phyloP scores from a whole-genome alignment of 345 rosid species.

The Gossypium herbaceum region DNA sequence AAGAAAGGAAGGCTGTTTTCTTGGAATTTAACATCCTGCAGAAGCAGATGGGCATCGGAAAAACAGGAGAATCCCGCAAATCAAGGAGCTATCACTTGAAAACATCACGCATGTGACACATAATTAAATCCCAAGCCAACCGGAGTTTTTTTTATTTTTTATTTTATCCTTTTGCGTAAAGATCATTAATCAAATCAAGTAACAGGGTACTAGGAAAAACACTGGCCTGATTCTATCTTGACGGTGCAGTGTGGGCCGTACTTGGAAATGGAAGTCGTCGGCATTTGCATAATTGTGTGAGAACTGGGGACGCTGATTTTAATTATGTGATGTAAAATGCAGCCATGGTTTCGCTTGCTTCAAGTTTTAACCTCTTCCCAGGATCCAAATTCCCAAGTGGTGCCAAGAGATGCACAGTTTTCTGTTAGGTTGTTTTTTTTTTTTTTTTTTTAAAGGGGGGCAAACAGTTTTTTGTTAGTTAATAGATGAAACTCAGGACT shows the following conservation, averaged over 20 bases:
- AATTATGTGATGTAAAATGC: conserved; percentile 2
- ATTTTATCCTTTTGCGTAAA: neutral
- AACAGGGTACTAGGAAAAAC: neutral
- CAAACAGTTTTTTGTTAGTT: too few species aligned
- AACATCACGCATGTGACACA: neutral
- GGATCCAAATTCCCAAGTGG: neutral
- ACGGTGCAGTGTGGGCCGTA: conserved; percentile 2
- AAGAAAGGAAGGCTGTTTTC: conserved; percentile 1
- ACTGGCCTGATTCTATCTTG: neutral
- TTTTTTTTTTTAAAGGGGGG: too few species aligned
- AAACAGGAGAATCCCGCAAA: conserved; percentile 17
- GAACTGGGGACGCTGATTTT: conserved; percentile 1
- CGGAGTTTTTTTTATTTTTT: neutral
- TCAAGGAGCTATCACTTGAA: neutral
- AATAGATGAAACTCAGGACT: too few species aligned
- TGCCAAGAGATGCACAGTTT: neutral
- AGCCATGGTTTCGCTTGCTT: neutral
- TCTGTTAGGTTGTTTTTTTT: too few species aligned
- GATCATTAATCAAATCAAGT: conserved; percentile 5
- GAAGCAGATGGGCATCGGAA: neutral
- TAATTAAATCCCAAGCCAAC: neutral
- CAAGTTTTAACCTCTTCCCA: neutral
- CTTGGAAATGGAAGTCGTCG: neutral
- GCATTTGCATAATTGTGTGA: neutral
- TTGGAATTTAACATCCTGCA: neutral